Evolutionary conservation across 2,329 filamentous ascomycete genomes (phyloP).

Genomic region (Neoarthrinium moseri): DNA sequence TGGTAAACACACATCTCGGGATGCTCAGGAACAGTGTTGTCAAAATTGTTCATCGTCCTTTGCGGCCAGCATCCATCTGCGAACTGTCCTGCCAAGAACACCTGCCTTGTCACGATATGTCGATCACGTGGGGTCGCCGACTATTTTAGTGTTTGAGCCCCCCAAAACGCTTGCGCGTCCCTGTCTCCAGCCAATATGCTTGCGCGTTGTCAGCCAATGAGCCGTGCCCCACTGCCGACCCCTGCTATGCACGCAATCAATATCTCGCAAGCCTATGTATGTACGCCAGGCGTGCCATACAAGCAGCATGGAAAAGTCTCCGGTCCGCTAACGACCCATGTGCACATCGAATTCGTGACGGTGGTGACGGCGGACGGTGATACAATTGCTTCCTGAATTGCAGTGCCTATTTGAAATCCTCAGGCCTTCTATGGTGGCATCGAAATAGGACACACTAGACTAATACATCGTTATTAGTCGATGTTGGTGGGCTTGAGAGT

Average conservation of each 20-base stretch:
- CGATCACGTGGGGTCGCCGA: conserved; percentile 5
- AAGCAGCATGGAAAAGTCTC: too few relatives aligned
- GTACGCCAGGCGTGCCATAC: too few relatives aligned
- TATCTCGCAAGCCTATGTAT: too few relatives aligned
- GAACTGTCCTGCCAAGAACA: not conserved
- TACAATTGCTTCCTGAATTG: not conserved
- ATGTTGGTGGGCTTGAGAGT: too few relatives aligned
- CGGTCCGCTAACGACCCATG: not conserved
- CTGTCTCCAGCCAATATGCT: conserved; percentile 19
- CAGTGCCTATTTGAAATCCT: too few relatives aligned
- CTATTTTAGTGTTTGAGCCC: conserved; percentile 9
- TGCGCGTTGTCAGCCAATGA: conserved; percentile 24
- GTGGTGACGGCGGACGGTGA: not conserved
- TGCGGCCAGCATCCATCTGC: not conserved
- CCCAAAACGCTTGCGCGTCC: conserved; percentile 28
- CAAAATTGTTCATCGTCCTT: not conserved
- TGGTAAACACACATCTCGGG: not conserved
- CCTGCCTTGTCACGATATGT: not conserved
- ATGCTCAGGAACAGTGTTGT: not conserved
- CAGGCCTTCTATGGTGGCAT: too few relatives aligned
- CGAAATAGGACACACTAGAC: too few relatives aligned
- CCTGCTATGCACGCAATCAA: not conserved
- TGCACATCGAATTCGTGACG: not conserved
- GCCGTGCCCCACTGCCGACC: not conserved
- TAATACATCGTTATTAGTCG: too few relatives aligned